These are phyloP conservation scores for Diaporthe ampelina DNA, from an alignment of 2,329 filamentous ascomycete genomes.

Conservation along the genomic window DNA sequence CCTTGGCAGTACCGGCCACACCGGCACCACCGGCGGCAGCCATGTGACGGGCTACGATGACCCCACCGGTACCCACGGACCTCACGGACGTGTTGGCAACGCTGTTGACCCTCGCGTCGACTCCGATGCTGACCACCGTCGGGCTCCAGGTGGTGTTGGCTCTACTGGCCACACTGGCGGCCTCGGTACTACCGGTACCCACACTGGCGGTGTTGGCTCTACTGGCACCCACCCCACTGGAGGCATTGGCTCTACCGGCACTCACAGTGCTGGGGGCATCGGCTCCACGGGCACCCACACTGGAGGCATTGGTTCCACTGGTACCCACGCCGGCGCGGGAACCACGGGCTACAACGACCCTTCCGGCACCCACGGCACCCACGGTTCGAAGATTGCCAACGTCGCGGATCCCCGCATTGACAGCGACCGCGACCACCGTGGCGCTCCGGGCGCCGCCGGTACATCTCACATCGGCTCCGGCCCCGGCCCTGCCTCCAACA, in stretches of 20 bases:
- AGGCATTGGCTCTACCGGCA: neutral
- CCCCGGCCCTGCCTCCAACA: slow-evolving; percentile 58
- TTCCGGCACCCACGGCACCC: slow-evolving; percentile 49
- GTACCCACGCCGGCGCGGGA: neutral
- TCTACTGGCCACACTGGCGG: neutral
- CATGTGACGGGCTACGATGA: slow-evolving; percentile 47
- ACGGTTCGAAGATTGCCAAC: slow-evolving; percentile 52
- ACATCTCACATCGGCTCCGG: slow-evolving; percentile 37
- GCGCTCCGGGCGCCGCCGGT: slow-evolving; percentile 42
- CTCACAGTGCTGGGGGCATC: slow-evolving; percentile 42
- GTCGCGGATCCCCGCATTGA: slow-evolving; percentile 56
- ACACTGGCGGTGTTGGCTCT: neutral
- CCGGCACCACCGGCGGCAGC: slow-evolving; percentile 45
- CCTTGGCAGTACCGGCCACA: slow-evolving; percentile 45
- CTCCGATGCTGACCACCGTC: slow-evolving; percentile 61
- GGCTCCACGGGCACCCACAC: slow-evolving; percentile 53
- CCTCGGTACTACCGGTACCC: neutral
- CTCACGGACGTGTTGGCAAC: slow-evolving; percentile 61
- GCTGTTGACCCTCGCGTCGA: slow-evolving; percentile 66
- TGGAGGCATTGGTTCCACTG: slow-evolving; percentile 24
- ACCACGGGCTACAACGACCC: slow-evolving; percentile 51
- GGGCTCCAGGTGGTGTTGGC: slow-evolving; percentile 42
- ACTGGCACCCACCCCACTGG: slow-evolving; percentile 47
- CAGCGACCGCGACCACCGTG: slow-evolving; percentile 52
- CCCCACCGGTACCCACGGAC: slow-evolving; percentile 54